Evolutionary conservation across 805 yeast species (phyloP).

Genomic region (Metschnikowia amazonensis): DNA sequence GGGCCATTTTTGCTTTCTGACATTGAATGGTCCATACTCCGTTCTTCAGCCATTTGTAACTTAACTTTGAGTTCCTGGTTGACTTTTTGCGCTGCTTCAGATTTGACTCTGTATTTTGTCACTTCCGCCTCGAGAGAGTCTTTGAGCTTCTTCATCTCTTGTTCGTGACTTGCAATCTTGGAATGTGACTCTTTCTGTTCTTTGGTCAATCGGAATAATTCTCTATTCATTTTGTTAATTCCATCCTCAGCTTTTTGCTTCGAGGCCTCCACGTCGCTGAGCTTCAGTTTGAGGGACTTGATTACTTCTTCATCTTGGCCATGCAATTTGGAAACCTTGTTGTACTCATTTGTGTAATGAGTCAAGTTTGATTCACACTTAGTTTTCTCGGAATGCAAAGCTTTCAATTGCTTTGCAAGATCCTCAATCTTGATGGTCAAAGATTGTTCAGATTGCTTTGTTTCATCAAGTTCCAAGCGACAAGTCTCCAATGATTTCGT

Average conservation of each 20-base stretch:
- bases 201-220: conserved; percentile 61
- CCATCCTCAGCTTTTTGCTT: conserved; percentile 77
- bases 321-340: conserved; percentile 27
- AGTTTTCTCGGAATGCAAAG: conserved; percentile 28
- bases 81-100: conserved; percentile 21
- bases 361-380: conserved; percentile 29
- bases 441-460: conserved; percentile 20
- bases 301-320: conserved; percentile 23
- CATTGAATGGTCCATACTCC: neutral
- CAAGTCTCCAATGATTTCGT: conserved; percentile 16
- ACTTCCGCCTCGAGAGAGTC: conserved; percentile 34
- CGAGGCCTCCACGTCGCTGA: conserved; percentile 33
- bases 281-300: conserved; percentile 29
- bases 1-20: conserved; percentile 16
- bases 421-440: conserved; percentile 20
- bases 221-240: conserved; percentile 85
- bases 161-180: conserved; percentile 40
- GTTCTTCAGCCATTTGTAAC: conserved; percentile 18
- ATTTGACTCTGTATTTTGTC: conserved; percentile 19
- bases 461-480: conserved; percentile 18
- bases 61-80: conserved; percentile 25
- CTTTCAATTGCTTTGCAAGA: conserved; percentile 21
- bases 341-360: conserved; percentile 29
- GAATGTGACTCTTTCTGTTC: conserved; percentile 52
- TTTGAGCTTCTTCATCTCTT: conserved; percentile 30